Evolutionary conservation across 2,329 filamentous ascomycete species (phyloP).

Genomic region (Fusarium mangiferae): DNA sequence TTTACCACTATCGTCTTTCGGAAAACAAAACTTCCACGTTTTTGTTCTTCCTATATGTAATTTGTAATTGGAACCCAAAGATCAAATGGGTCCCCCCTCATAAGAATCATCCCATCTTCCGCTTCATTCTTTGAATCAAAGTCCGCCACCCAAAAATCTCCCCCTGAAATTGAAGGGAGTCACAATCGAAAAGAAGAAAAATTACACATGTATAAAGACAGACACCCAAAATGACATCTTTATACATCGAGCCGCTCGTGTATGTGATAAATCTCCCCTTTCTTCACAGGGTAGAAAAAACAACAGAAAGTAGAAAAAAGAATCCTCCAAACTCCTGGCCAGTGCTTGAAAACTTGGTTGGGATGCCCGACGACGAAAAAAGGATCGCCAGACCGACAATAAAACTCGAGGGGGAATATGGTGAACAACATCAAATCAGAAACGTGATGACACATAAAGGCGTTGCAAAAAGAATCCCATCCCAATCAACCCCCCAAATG

Average conservation of each 20-base stretch:
- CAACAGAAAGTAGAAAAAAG: conserved; percentile 11
- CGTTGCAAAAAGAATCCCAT: conserved; percentile 22
- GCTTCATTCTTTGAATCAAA: conserved; percentile 37
- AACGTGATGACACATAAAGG: conserved; percentile 42
- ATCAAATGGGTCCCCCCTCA: conserved; percentile 24
- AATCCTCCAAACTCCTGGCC: conserved; percentile 47
- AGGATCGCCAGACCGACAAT: conserved; percentile 27
- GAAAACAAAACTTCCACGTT: neutral
- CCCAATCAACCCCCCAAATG: conserved; percentile 20
- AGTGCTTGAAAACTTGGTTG: conserved; percentile 42
- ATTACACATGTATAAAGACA: conserved; percentile 30
- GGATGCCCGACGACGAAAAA: conserved; percentile 20
- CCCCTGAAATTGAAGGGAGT: neutral
- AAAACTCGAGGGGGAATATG: conserved; percentile 44
- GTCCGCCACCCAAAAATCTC: conserved; percentile 16
- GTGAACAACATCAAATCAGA: conserved; percentile 40
- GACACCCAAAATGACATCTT: conserved; percentile 35
- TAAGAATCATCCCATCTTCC: conserved; percentile 45
- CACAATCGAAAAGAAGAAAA: conserved; percentile 18
- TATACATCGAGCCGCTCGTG: conserved; percentile 42
- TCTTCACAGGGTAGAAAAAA: conserved; percentile 9
- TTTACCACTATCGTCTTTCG: conserved; percentile 43
- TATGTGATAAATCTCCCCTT: conserved; percentile 41
- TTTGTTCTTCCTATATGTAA: conserved; percentile 39
- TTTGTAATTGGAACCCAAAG: conserved; percentile 37